Base-by-base conservation (phyloP, 2,329 filamentous ascomycete species). In the Pseudovirgaria hyperparasitica region DNA sequence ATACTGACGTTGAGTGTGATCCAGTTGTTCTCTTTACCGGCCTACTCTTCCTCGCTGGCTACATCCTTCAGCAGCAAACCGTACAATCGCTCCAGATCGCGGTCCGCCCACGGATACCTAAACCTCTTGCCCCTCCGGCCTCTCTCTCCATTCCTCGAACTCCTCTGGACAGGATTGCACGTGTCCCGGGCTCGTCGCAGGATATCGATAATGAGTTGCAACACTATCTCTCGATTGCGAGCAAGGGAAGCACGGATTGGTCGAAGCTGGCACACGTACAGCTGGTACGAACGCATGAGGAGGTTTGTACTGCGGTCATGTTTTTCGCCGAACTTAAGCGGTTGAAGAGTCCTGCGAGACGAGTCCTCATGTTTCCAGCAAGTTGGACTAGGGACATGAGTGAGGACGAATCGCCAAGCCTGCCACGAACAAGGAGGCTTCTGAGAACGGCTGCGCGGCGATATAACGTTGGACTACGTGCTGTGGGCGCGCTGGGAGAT, bases 41-140 rank as follows among this genome's bases (percentile, higher is more conserved):
- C 19, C 70, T 85, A 4, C 72, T 94, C 15, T 94, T 94, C 52
- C 64, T 93, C 17, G 84, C 81, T 27, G 86, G 86, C 43, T 93
- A 92, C 52, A 70, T 76, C 3, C 67, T 93, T 28, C 86, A 94
- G 46, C 86, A 94, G 54, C 73, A 82, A 42, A 90, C 84, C 1
- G 71, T 93, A 4, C 70, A 69, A 35, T 76, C 77, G 41, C 67
- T 94, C 17, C 80, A 87, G 42, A 62, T 65, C 30, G 80, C 80
- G 11, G 76, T 93, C 42, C 67, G 67, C 39, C 67, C 63, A 26
- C 63, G 36, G 52, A 61, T 45, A 27, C 60, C 60, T 1, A 50
- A 52, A 29, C 52, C 57, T 11, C 43, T 58, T 5, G 44, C 46
- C 25, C 36, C 40, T 10, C 32, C 42, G 6, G 43, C 40, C 26